Percentiles rank a stretch among this genome's conserved stretches.
These are phyloP conservation scores for Mycena floridula DNA, from an alignment of 768 basidiomycete species.

Conservation along the genomic window DNA sequence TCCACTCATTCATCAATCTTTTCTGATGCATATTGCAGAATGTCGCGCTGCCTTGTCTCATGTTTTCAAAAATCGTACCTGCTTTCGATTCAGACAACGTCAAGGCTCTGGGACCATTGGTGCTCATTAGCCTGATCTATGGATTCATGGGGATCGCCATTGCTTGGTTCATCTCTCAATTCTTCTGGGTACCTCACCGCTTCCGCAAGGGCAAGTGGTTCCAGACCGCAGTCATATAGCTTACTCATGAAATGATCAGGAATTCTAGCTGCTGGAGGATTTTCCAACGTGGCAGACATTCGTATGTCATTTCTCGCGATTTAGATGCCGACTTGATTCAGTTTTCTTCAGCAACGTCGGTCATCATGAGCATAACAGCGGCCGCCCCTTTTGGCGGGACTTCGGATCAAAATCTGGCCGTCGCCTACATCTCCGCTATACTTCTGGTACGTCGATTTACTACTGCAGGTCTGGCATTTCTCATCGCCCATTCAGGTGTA, in stretches of 20 bases:
- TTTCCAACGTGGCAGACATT: conserved; percentile 66
- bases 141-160: conserved; percentile 46
- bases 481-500: no score
- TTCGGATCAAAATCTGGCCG: conserved; percentile 51
- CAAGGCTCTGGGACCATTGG: conserved; percentile 49
- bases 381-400: conserved; percentile 55
- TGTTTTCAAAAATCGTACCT: conserved; percentile 71
- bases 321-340: neutral
- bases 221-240: no score
- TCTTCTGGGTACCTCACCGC: conserved; percentile 76
- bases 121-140: conserved; percentile 57
- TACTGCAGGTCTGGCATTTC: no score
- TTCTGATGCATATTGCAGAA: conserved; percentile 25
- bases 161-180: conserved; percentile 47
- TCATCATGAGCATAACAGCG: conserved; percentile 57
- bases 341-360: conserved; percentile 46
- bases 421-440: conserved; percentile 63
- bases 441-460: no score
- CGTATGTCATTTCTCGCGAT: conserved; percentile 34
- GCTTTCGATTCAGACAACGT: conserved; percentile 57
- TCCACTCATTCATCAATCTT: neutral
- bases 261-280: conserved; percentile 61
- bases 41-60: conserved; percentile 53
- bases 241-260: no score
- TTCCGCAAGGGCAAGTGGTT: no score